Evolutionary conservation across 106 monocot genomes (phyloP), one percentile per base, ranked within the genome.

Genomic region (Posidonia australis): DNA sequence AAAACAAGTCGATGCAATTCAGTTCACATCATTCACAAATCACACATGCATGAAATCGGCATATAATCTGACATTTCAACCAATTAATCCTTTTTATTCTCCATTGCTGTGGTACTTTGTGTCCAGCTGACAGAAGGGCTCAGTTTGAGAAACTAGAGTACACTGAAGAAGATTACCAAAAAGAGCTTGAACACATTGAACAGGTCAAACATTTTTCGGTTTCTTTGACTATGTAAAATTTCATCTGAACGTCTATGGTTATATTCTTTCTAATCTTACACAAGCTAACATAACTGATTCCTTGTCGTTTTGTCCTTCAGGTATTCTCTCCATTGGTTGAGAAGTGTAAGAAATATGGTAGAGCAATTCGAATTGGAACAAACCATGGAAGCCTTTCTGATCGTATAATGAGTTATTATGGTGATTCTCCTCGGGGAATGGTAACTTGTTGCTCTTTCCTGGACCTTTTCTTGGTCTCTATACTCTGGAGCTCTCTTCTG

Each of bases 381-480:
- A 99, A 99, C 66, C 98, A 99, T 75, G 98, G 98, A 75, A 99
- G 98, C 62, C 85, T 99, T 72, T 99, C 98, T 65, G 98, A 99
- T 67, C 87, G 98, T 60, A 99, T 99, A 56, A 99, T 99, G 98
- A 99, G 91, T 76, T 99, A 99, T 43, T 91, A 91, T 74, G 98
- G 98, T 58, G 98, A 98, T 81, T 98, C 98, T 74, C 98, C 98
- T 22, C 80, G 98, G 64, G 98, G 98, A 79, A 99, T 99, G 91
- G 91, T 99, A 49, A 84, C 53, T 73, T 28, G 5, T 52, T 54
- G 41, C 27, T 72, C 44, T 67, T 45, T 57, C 14, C 49, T 45
- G 19, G 20, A 17, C 22, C 0, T 70, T 59, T 46, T 43, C 51
- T 18, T 23, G 22, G 31, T 63, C 19, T 21, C 13, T 62, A 11